These are phyloP conservation scores for Penicillium roqueforti DNA, from an alignment of 495 filamentous ascomycete species.

Conservation along the genomic window DNA sequence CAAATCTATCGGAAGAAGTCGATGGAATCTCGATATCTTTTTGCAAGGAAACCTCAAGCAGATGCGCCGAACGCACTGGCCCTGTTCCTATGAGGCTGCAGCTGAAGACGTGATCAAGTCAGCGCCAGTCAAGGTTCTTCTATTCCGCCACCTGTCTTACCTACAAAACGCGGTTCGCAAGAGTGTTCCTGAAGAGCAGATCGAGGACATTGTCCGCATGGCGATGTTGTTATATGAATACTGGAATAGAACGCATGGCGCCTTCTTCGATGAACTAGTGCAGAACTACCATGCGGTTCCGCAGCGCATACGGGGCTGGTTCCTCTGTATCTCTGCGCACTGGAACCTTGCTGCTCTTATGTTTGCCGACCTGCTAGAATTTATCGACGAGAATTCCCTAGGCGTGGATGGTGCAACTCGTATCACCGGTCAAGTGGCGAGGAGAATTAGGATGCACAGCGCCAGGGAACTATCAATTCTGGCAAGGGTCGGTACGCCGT, in stretches of 20 bases:
- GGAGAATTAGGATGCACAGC: conserved; percentile 5
- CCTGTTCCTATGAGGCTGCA: conserved; percentile 36
- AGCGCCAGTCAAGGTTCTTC: conserved; percentile 40
- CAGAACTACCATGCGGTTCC: conserved; percentile 31
- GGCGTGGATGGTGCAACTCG: conserved; percentile 13
- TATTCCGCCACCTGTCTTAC: conserved; percentile 38
- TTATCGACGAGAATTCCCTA: conserved; percentile 24
- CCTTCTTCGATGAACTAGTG: conserved; percentile 37
- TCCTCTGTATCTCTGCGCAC: conserved; percentile 33
- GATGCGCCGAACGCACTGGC: conserved; percentile 24
- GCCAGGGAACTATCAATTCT: conserved; percentile 6
- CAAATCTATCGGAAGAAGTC: background rate
- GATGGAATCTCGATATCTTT: conserved; percentile 19
- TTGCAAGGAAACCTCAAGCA: conserved; percentile 18
- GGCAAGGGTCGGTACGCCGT: conserved; percentile 2
- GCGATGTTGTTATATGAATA: conserved; percentile 30
- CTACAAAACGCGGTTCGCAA: conserved; percentile 32
- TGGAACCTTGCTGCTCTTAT: conserved; percentile 40
- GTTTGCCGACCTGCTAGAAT: conserved; percentile 35
- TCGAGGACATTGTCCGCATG: conserved; percentile 32
- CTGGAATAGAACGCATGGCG: conserved; percentile 36
- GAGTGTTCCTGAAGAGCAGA: conserved; percentile 6
- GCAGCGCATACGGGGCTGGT: conserved; percentile 36
- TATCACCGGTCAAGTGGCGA: background rate
- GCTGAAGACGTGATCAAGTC: conserved; percentile 30